Base-by-base conservation (phyloP, 2,329 filamentous ascomycete genomes). In the Sarocladiaceae sp. region DNA sequence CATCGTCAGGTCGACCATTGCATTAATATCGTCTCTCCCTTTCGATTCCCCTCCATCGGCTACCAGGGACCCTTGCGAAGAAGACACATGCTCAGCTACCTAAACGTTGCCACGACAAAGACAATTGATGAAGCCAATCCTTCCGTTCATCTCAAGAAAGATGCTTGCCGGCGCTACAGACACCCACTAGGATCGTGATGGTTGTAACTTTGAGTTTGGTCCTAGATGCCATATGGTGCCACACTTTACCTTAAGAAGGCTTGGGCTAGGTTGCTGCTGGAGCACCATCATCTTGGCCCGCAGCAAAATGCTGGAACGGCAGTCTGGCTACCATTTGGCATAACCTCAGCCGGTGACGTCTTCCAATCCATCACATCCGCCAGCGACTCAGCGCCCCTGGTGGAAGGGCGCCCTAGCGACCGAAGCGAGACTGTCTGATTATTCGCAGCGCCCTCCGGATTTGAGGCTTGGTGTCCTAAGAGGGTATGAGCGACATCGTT, bases 121-220 rank as follows among this genome's bases (percentile, higher is more conserved):
- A 13, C 3, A 20, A 26, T 4, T n/a, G n/a, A n/a, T n/a, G n/a
- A n/a, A n/a, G n/a, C n/a, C n/a, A n/a, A n/a, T n/a, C n/a, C n/a
- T 6, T 40, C 33, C 37, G 23, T 15, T 20, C 15, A n/a, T n/a
- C n/a, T n/a, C n/a, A n/a, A n/a, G n/a, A n/a, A 25, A 5, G 20
- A 44, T 44, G 20, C 22, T n/a, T 8, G 3, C 4, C 40, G 17
- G 40, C 40, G 28, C 8, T 22, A 20, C 15, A 4, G 23, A 15
- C 40, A 44, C 17, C 23, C 40, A 26, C 40, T 44, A 44, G 40
- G 40, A 44, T 44, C 40, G 40, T 44, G 18, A 26, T 44, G 40
- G 40, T 26, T 44, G 40, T 44, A 8, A 28, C 23, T 44, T 44
- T 44, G 40, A 44, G 22, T 44, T 44, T 44, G 12, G 8, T 28